Conservation (phyloP, 1,284 basidiomycete species). For the Blastosporella zonata region DNA sequence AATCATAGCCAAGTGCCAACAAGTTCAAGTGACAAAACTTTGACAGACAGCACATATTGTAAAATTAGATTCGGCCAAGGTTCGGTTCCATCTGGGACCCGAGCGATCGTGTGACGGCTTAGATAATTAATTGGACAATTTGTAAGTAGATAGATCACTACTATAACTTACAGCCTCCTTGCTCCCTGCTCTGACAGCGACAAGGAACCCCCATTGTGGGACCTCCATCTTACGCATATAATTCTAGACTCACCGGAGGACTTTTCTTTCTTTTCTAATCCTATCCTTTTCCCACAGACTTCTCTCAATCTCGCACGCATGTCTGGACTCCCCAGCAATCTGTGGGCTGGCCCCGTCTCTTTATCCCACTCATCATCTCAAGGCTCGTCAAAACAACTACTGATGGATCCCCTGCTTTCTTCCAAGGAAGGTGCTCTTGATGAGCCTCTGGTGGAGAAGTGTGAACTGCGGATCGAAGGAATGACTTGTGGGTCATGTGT, state of each 20-base stretch:
- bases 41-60: not conserved
- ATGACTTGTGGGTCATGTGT: conserved; percentile 92
- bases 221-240: conserved; percentile 5
- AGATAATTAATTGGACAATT: conserved; percentile 2
- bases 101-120: not conserved
- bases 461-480: conserved; percentile 81
- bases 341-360: conserved; percentile 20
- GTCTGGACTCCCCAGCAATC: conserved; percentile 12
- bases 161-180: not conserved
- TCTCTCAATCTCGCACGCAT: conserved; percentile 1
- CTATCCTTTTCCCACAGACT: conserved; percentile 9
- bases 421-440: conserved; percentile 21
- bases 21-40: not conserved
- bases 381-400: conserved; percentile 19
- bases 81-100: not conserved
- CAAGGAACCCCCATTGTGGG: conserved; percentile 7
- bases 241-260: conserved; percentile 3
- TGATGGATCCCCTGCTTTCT: conserved; percentile 17
- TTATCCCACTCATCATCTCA: conserved; percentile 9
- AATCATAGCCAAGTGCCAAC: conserved; percentile 1
- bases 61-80: not conserved
- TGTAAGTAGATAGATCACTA: not conserved
- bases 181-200: conserved; percentile 4
- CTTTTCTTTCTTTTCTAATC: conserved; percentile 6
- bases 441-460: conserved; percentile 35